Evolutionary conservation across 225 moss, liverwort and hornwort species (phyloP).

Genomic region (Marchantia paleacea): DNA sequence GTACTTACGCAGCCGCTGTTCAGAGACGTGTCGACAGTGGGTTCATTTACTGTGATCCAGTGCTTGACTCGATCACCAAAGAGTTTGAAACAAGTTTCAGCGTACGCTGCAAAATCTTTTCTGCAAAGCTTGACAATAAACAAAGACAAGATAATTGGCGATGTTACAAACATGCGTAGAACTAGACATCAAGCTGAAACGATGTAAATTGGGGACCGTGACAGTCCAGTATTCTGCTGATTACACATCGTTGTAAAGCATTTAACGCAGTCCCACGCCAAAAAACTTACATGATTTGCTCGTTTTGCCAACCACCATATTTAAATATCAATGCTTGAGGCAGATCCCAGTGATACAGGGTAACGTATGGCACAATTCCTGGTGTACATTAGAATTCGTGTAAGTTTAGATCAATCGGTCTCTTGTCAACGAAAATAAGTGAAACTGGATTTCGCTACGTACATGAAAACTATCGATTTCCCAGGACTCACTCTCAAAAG

Average conservation of each 20-base stretch:
- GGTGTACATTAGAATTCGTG: neutral
- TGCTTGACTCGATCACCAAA: constrained; percentile 79
- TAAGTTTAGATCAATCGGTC: neutral
- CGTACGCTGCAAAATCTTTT: constrained; percentile 35
- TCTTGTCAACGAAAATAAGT: neutral
- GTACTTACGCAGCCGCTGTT: constrained; percentile 28
- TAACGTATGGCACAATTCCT: constrained; percentile 53
- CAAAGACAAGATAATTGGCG: neutral
- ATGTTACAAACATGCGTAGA: no score
- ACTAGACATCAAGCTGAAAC: no score
- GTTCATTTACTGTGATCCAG: constrained; percentile 81
- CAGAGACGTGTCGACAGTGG: constrained; percentile 31
- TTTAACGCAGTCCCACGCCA: neutral
- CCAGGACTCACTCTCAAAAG: neutral
- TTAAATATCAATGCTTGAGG: constrained; percentile 65
- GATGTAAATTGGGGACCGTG: no score
- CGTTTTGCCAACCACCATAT: constrained; percentile 54
- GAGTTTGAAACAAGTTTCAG: constrained; percentile 50
- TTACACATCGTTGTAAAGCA: no score
- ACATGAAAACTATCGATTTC: neutral
- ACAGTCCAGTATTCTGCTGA: no score
- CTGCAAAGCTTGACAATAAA: constrained; percentile 23
- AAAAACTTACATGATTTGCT: constrained; percentile 49
- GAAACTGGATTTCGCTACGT: neutral
- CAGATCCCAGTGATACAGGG: constrained; percentile 71